Evolutionary conservation across 305 asterid genomes (phyloP).

Genomic region (Galium porrigens): DNA sequence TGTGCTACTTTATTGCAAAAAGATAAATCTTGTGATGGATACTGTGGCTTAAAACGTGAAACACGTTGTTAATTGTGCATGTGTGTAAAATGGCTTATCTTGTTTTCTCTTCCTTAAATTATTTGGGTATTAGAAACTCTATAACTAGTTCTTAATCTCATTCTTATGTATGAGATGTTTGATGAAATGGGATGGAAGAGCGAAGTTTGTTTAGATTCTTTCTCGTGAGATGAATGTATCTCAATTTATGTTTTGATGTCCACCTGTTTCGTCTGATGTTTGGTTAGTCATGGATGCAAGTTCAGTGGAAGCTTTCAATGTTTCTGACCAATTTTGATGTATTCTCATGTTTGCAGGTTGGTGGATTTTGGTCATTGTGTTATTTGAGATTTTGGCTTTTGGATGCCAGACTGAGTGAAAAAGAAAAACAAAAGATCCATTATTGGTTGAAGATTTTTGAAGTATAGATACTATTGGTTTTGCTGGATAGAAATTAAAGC

Average conservation of each 20-base stretch:
- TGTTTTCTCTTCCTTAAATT: not conserved
- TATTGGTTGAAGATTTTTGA: slow-evolving; percentile 8
- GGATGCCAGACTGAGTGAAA: not conserved
- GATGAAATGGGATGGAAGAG: not conserved
- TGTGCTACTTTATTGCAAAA: not conserved
- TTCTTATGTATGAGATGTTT: not conserved
- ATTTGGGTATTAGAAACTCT: not conserved
- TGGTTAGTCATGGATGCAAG: no score
- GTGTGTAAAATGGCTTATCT: not conserved
- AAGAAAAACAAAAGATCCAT: not conserved
- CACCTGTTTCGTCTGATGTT: not conserved
- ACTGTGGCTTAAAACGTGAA: not conserved
- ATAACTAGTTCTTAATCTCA: not conserved
- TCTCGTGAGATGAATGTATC: not conserved
- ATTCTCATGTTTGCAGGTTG: slow-evolving; percentile 12
- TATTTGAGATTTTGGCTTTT: slow-evolving; percentile 6
- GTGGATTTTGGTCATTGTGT: slow-evolving; percentile 7
- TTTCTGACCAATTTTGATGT: not conserved
- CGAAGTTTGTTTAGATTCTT: not conserved
- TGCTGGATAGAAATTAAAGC: not conserved
- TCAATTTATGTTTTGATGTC: not conserved
- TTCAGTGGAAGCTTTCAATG: not conserved
- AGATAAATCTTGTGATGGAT: not conserved
- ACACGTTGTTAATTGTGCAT: not conserved
- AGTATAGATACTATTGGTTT: slow-evolving; percentile 1